These are phyloP conservation scores for Podila clonocystis DNA, from an alignment of 192 early-diverging fungal species.

Conservation along the genomic window DNA sequence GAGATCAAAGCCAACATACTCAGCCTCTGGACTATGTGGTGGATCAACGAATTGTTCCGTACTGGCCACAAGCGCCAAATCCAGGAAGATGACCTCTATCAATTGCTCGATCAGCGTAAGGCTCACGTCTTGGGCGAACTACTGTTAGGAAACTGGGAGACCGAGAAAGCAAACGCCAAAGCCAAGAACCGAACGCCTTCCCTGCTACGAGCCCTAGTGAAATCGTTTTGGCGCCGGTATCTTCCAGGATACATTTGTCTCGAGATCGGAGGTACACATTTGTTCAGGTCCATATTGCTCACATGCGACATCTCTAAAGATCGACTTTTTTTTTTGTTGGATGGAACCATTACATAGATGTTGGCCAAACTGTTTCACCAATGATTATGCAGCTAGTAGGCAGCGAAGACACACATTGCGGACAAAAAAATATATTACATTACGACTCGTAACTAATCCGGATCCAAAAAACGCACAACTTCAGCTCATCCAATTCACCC, in stretches of 20 bases:
- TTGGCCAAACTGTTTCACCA: conserved; percentile 6
- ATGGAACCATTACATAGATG: not conserved
- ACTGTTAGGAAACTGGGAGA: conserved; percentile 11
- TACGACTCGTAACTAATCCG: not conserved
- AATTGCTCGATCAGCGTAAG: conserved; percentile 23
- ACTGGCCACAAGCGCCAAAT: conserved; percentile 36
- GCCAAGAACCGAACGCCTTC: conserved; percentile 6
- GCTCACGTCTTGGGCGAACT: conserved; percentile 7
- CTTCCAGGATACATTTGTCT: conserved; percentile 17
- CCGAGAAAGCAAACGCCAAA: conserved; percentile 2
- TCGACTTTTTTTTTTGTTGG: not conserved
- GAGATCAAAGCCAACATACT: conserved; percentile 31
- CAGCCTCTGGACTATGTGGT: conserved; percentile 19
- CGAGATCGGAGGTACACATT: conserved; percentile 13
- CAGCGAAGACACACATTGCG: too few species aligned
- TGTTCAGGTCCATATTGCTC: not conserved
- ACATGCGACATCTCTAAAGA: too few species aligned
- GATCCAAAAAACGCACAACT: not conserved
- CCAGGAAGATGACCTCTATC: conserved; percentile 44
- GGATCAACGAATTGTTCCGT: conserved; percentile 36
- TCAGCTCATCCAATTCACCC: conserved; percentile 10
- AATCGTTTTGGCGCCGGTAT: conserved; percentile 13
- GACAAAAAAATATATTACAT: too few species aligned
- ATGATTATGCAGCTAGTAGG: conserved; percentile 7
- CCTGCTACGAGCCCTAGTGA: conserved; percentile 5